Percentiles rank a stretch among this genome's conserved stretches.
These are phyloP conservation scores for Septoria linicola DNA, from an alignment of 2,329 filamentous ascomycete species.

Conservation along the genomic window DNA sequence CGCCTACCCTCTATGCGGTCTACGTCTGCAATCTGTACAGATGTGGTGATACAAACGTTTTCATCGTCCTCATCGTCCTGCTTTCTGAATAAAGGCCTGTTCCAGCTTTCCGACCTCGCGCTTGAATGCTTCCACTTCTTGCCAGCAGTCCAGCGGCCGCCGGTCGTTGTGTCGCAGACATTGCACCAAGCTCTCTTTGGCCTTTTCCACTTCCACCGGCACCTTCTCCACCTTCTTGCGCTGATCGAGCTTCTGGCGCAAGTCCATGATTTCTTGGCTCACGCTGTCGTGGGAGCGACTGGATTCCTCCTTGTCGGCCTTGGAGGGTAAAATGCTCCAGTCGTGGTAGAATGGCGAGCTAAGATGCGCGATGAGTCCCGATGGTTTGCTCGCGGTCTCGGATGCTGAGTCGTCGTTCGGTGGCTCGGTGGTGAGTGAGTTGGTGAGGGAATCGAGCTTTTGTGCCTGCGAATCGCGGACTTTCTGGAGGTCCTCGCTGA, in stretches of 20 bases:
- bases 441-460: constrained; percentile 67
- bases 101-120: constrained; percentile 83
- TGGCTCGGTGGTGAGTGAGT: constrained; percentile 45
- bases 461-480: constrained; percentile 69
- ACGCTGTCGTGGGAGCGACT: constrained; percentile 53
- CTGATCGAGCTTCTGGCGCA: constrained; percentile 51
- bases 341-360: constrained; percentile 39
- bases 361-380: constrained; percentile 36
- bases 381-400: constrained; percentile 20
- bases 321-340: constrained; percentile 39
- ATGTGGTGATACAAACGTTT: neutral
- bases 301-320: constrained; percentile 44
- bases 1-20: neutral
- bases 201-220: constrained; percentile 70
- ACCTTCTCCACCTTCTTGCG: constrained; percentile 61
- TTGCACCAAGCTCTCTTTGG: constrained; percentile 71
- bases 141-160: constrained; percentile 89
- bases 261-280: constrained; percentile 56
- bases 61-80: constrained; percentile 49
- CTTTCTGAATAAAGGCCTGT: constrained; percentile 81
- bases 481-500: constrained; percentile 78
- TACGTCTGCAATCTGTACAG: neutral
- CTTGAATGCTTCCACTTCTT: constrained; percentile 89
- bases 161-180: constrained; percentile 84
- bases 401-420: constrained; percentile 34